A percentile compares a stretch with the other conserved stretches of the same genome.
phyloP scores from a whole-genome alignment of 1,284 basidiomycete genomes.

The Cryptococcus sp. region DNA sequence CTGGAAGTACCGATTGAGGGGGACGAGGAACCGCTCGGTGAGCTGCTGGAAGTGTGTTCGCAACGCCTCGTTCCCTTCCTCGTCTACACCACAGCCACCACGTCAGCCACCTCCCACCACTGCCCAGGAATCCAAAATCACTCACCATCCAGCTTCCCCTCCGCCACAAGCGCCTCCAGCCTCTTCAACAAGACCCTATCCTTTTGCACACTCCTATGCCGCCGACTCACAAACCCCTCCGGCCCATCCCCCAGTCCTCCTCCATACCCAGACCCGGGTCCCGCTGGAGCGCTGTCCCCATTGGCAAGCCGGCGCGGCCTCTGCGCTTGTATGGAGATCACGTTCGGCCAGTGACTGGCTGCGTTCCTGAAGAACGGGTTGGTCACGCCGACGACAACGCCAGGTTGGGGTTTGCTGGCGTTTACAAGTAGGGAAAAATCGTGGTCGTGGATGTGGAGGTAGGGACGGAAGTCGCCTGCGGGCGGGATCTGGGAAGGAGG shows the following conservation, averaged over 20 bases:
- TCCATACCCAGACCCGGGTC: background rate
- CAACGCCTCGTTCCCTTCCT: conserved; percentile 60
- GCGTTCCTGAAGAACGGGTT: conserved; percentile 90
- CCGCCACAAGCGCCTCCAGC: conserved; percentile 39
- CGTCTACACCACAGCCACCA: conserved; percentile 27
- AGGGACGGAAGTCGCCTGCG: conserved; percentile 82
- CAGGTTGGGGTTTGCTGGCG: conserved; percentile 76
- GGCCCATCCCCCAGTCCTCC: conserved; percentile 51
- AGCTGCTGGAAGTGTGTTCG: conserved; percentile 82
- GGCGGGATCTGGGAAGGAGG: conserved; percentile 67
- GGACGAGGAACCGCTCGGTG: conserved; percentile 84
- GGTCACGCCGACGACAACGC: conserved; percentile 83
- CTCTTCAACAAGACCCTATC: conserved; percentile 64
- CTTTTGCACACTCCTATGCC: conserved; percentile 82
- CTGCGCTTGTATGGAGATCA: conserved; percentile 50
- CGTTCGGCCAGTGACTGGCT: conserved; percentile 89
- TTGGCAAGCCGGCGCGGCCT: conserved; percentile 29
- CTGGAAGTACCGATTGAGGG: conserved; percentile 88
- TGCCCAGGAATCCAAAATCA: background rate
- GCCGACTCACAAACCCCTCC: conserved; percentile 70
- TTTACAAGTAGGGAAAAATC: conserved; percentile 76
- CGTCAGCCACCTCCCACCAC: background rate
- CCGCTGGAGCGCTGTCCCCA: conserved; percentile 1
- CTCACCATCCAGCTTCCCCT: conserved; percentile 46
- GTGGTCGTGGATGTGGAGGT: conserved; percentile 91